Conservation (phyloP, 495 filamentous ascomycete species). For the Podospora australis region DNA sequence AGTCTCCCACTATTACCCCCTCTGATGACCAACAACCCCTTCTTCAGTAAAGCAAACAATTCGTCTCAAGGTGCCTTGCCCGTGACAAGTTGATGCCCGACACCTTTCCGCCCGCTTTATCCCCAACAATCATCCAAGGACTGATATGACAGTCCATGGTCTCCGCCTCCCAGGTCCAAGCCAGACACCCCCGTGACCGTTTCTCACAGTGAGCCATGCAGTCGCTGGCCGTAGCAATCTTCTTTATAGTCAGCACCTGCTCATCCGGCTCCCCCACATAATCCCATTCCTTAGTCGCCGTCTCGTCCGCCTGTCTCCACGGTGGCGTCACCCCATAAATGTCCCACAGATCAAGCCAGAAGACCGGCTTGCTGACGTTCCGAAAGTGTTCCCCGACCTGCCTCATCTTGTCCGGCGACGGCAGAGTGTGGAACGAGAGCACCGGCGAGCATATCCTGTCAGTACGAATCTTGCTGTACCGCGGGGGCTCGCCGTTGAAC, state of each 20-base stretch:
- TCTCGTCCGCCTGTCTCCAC: slow-evolving; percentile 21
- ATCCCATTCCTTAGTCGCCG: slow-evolving; percentile 23
- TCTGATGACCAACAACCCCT: neutral
- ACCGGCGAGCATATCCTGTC: slow-evolving; percentile 39
- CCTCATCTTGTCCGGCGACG: slow-evolving; percentile 26
- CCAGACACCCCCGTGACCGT: slow-evolving; percentile 25
- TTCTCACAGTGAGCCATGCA: slow-evolving; percentile 1
- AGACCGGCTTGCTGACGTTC: slow-evolving; percentile 25
- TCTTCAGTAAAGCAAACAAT: slow-evolving; percentile 12
- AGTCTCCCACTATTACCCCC: no score
- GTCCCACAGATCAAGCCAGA: slow-evolving; percentile 36
- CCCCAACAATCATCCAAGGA: slow-evolving; percentile 40
- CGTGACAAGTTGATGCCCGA: slow-evolving; percentile 14
- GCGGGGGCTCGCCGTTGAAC: slow-evolving; percentile 42
- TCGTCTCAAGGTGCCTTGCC: slow-evolving; percentile 10
- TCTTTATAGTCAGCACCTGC: slow-evolving; percentile 17
- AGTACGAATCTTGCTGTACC: slow-evolving; percentile 31
- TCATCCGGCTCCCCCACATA: slow-evolving; percentile 32
- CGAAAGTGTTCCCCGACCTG: slow-evolving; percentile 31
- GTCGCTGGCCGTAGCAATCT: slow-evolving; percentile 21
- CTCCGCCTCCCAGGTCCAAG: slow-evolving; percentile 38
- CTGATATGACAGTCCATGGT: slow-evolving; percentile 28
- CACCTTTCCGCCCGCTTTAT: slow-evolving; percentile 14
- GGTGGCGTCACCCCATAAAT: slow-evolving; percentile 30
- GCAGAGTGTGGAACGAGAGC: slow-evolving; percentile 36